A percentile compares a stretch with the other conserved stretches of the same genome.
These are phyloP conservation scores for Pythium periplocum DNA, from an alignment of 352 stramenopile genomes.

Conservation along the genomic window DNA sequence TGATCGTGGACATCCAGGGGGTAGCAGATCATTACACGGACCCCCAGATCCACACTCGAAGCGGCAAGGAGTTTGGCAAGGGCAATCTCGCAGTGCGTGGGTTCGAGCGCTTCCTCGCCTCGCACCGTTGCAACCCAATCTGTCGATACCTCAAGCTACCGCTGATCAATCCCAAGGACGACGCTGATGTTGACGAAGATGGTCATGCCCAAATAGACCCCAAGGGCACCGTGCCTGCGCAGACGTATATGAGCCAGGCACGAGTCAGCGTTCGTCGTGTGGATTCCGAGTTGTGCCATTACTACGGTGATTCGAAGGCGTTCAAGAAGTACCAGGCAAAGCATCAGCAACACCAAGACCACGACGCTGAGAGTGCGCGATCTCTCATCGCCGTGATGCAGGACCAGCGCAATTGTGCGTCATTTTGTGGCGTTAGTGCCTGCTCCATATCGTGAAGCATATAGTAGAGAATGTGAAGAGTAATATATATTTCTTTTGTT, in stretches of 20 bases:
- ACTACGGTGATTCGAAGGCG: conserved; percentile 64
- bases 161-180: conserved; percentile 63
- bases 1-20: conserved; percentile 95
- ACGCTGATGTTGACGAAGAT: conserved; percentile 13
- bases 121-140: conserved; percentile 80
- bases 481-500: neutral
- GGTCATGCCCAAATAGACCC: conserved; percentile 24
- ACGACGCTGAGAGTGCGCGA: conserved; percentile 9
- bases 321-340: conserved; percentile 62
- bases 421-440: conserved; percentile 13
- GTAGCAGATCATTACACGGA: conserved; percentile 95
- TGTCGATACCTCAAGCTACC: conserved; percentile 72
- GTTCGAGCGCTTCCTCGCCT: conserved; percentile 68
- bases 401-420: conserved; percentile 17
- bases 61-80: conserved; percentile 81
- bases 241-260: conserved; percentile 68
- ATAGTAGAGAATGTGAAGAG: conserved; percentile 2
- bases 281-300: conserved; percentile 65
- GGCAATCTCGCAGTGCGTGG: conserved; percentile 65
- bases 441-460: conserved; percentile 18
- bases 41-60: conserved; percentile 88
- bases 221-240: conserved; percentile 59
- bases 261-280: conserved; percentile 46
- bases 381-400: conserved; percentile 17
- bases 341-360: conserved; percentile 29